These are phyloP conservation scores for Cyclotella kingstonii DNA, from an alignment of 108 stramenopile species.

Conservation along the genomic window DNA sequence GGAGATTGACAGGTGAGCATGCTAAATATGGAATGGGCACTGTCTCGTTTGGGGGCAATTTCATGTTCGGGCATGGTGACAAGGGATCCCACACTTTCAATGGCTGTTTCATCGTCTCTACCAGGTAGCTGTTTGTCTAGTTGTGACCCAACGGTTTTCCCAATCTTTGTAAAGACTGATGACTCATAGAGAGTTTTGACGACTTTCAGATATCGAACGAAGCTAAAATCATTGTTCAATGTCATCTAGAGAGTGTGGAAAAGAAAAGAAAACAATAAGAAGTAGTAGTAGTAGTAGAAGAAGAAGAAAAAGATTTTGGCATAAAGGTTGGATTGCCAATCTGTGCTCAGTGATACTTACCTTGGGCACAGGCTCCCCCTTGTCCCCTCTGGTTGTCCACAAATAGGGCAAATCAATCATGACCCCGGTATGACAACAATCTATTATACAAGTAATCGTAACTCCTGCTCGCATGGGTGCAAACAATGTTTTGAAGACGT, in stretches of 20 bases:
- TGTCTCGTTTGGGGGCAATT: neutral
- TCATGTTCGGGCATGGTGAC: slow-evolving; percentile 38
- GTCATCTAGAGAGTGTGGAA: slow-evolving; percentile 32
- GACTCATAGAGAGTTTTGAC: slow-evolving; percentile 85
- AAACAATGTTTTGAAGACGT: slow-evolving; percentile 78
- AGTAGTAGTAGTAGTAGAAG: neutral
- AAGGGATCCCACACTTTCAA: slow-evolving; percentile 26
- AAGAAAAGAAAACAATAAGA: slow-evolving; percentile 1
- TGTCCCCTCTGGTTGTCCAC: slow-evolving; percentile 66
- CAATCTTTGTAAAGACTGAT: slow-evolving; percentile 62
- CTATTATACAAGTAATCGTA: slow-evolving; percentile 74
- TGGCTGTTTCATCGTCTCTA: slow-evolving; percentile 31
- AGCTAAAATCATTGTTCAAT: slow-evolving; percentile 81
- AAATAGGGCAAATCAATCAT: slow-evolving; percentile 81
- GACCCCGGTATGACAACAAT: slow-evolving; percentile 81
- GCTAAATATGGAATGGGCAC: slow-evolving; percentile 6
- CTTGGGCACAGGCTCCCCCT: slow-evolving; percentile 45
- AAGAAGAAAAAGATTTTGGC: neutral
- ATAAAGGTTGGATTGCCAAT: neutral
- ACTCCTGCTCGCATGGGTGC: slow-evolving; percentile 85
- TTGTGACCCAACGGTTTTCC: slow-evolving; percentile 29
- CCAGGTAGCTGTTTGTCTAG: slow-evolving; percentile 30
- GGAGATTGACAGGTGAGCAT: slow-evolving; percentile 17
- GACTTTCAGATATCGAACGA: slow-evolving; percentile 84
- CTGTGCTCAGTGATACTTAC: slow-evolving; percentile 14